phyloP scores from a whole-genome alignment of 2,329 filamentous ascomycete species.

The Botryosphaeria dothidea region DNA sequence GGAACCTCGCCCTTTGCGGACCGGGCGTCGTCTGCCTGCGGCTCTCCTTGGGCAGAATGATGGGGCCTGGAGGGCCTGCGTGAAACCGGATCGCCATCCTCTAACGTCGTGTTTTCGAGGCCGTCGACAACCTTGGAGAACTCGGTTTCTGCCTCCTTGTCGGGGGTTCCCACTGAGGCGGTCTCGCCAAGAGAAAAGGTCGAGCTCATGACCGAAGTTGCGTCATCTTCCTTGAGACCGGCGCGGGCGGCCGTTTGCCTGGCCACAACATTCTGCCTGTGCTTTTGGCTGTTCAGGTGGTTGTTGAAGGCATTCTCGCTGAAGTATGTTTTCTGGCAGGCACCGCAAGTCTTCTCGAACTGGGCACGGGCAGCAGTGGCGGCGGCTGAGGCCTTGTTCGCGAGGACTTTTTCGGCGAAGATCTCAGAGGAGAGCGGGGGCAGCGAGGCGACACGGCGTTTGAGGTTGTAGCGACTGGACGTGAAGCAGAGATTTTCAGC shows the following conservation, averaged over 20 bases:
- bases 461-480: constrained; percentile 85
- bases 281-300: constrained; percentile 87
- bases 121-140: constrained; percentile 76
- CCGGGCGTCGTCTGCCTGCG: constrained; percentile 37
- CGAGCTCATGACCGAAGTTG: constrained; percentile 82
- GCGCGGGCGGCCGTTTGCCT: constrained; percentile 42
- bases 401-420: constrained; percentile 93
- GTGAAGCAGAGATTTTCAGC: not conserved
- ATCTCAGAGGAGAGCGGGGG: constrained; percentile 89
- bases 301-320: constrained; percentile 96
- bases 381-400: constrained; percentile 80
- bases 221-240: constrained; percentile 60
- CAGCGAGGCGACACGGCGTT: constrained; percentile 86
- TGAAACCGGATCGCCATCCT: constrained; percentile 49
- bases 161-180: constrained; percentile 52
- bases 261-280: constrained; percentile 66
- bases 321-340: constrained; percentile 90
- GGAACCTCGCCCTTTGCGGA: constrained; percentile 28
- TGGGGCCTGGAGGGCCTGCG: constrained; percentile 42
- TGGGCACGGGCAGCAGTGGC: constrained; percentile 85
- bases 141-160: constrained; percentile 71
- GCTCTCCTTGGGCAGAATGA: constrained; percentile 36
- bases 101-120: constrained; percentile 65
- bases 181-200: constrained; percentile 79
- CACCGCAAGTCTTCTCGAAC: constrained; percentile 79